Evolutionary conservation across 1,139 yeast genomes (phyloP), one percentile per base, ranked within the genome.

Genomic region (Protomyces inouyei): DNA sequence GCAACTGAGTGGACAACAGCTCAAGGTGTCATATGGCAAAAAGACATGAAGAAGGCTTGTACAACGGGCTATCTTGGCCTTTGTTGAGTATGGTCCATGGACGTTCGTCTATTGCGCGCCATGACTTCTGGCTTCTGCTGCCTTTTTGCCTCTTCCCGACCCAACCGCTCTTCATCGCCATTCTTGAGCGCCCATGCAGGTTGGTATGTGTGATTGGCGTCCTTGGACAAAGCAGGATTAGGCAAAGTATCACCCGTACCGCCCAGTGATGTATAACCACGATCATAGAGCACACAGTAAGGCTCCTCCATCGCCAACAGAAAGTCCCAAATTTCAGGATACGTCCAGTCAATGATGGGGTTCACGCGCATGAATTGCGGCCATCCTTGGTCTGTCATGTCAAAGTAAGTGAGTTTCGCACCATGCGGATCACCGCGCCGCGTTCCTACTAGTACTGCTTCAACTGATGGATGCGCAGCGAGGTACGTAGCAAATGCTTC

Each of bases 391-490:
- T 90, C 96, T 0, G 97, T 90, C 51, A 71, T 73, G 70, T 88
- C 91, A 66, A 86, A 81, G 64, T 79, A 79, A 16, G 77, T 68
- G 46, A 90, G 77, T 14, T 76, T 69, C 0, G 76, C 75, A 0
- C 95, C 91, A 72, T 81, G 87, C 0, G 97, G 97, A 72, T 90
- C 97, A 3, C 87, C 82, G 66, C 87, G 81, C 61, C 97, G 79
- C 18, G 88, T 88, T 0, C 97, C 97, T 1, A 90, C 93, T 37
- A 90, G 78, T 0, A 90, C 84, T 16, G 90, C 85, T 71, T 82
- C 81, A 37, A 87, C 76, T 1, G 77, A 67, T 0, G 83, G 80
- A 65, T 83, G 77, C 35, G 66, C 64, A 2, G 72, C 69, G 46
- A 90, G 77, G 71, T 86, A 90, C 40, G 77, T 75, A 55, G 78